Conservation (phyloP, 352 stramenopile species). For the Pythium guiyangense region DNA sequence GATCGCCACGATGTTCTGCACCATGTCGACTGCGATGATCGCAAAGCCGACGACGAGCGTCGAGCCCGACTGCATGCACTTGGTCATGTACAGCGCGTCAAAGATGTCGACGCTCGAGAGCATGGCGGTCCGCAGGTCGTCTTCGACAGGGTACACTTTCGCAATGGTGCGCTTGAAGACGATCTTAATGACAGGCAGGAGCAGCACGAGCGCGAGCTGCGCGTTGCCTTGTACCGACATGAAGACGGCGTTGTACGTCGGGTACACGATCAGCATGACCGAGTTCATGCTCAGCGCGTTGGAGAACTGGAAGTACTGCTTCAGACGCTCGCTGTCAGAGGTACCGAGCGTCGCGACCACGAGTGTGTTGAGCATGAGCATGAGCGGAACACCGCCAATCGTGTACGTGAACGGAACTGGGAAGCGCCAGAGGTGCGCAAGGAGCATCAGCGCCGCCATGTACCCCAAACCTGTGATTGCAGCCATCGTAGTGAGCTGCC, state of each 20-base stretch:
- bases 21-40: conserved; percentile 5
- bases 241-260: conserved; percentile 4
- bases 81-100: conserved; percentile 13
- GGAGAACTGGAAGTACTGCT: not conserved
- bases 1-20: conserved; percentile 2
- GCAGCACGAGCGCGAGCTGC: conserved; percentile 1
- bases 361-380: not conserved
- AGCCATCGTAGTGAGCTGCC: too few species aligned
- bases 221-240: not conserved
- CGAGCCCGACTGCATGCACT: conserved; percentile 18
- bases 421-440: not conserved
- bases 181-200: conserved; percentile 5
- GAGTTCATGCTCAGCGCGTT: not conserved
- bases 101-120: not conserved
- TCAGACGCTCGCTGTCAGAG: not conserved
- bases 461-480: too few species aligned
- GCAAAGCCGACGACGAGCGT: conserved; percentile 14
- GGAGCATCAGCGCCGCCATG: not conserved
- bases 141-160: too few species aligned
- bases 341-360: not conserved
- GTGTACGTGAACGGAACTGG: conserved; percentile 7
- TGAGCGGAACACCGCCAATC: not conserved
- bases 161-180: not conserved
- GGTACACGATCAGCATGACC: not conserved
- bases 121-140: not conserved